Conservation (phyloP, 106 monocot species). For the Apostasia shenzhenica region DNA sequence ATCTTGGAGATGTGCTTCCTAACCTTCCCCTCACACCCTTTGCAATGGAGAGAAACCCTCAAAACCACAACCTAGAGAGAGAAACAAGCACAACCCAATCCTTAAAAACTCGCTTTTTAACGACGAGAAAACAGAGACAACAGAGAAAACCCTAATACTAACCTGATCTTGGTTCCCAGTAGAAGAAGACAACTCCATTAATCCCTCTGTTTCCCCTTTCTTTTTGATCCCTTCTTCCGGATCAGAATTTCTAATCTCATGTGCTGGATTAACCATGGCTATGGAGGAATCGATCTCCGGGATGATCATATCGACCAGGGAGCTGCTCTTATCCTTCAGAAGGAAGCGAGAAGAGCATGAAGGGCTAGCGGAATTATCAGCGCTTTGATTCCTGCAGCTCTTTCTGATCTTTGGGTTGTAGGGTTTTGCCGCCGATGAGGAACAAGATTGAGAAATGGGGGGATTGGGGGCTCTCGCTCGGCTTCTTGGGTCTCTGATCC, state of each 20-base stretch:
- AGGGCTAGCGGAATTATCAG: slow-evolving; percentile 28
- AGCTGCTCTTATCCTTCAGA: slow-evolving; percentile 27
- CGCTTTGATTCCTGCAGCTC: background rate
- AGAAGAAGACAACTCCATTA: background rate
- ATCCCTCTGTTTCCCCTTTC: background rate
- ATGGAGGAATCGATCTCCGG: slow-evolving; percentile 9
- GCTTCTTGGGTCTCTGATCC: background rate
- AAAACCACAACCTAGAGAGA: slow-evolving; percentile 8
- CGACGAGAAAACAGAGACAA: background rate
- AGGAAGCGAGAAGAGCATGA: slow-evolving; percentile 50
- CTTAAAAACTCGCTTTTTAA: background rate
- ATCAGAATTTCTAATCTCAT: background rate
- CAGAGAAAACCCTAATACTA: background rate
- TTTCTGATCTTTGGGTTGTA: slow-evolving; percentile 18
- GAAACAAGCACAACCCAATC: background rate
- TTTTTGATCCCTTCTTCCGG: background rate
- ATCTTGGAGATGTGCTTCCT: slow-evolving; percentile 15
- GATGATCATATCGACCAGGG: slow-evolving; percentile 16
- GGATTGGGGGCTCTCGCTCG: background rate
- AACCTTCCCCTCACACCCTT: slow-evolving; percentile 14
- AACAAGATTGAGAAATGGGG: no score
- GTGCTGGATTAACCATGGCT: background rate
- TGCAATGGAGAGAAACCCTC: slow-evolving; percentile 18
- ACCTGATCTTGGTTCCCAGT: slow-evolving; percentile 1
- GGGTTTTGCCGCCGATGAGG: slow-evolving; percentile 1